Base-by-base conservation (phyloP, 1,139 yeast genomes). In the Saccharomyces hybrid region DNA sequence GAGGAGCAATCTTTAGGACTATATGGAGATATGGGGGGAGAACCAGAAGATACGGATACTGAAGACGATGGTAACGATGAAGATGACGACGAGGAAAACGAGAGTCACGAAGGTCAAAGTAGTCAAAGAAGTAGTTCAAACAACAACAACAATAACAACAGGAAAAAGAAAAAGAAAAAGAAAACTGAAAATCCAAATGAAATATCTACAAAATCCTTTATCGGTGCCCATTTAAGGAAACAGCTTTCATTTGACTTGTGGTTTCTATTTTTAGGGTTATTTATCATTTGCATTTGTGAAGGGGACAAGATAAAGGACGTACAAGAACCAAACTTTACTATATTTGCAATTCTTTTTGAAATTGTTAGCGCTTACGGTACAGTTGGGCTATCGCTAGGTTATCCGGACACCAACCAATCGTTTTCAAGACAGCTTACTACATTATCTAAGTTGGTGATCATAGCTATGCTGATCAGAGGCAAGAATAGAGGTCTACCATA, bases 401-500 rank as follows among this genome's bases (percentile, higher is more conserved):
- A 82, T 61, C 87, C 95, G 0, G 74, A 73, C 49, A 74, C 80
- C 6, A 74, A 80, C 59, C 76, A 89, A 4, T 88, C 97, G 2
- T 80, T 93, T 51, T 78, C 86, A 14, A 90, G 82, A 0, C 80
- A 85, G 65, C 88, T 93, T 64, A 78, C 81, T 29, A 78, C 80
- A 0, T 65, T 93, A 9, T 86, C 96, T 2, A 95, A 95, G 65
- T 75, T 93, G 51, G 88, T 91, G 2, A 83, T 93, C 48, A 84
- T 89, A 59, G 95, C 91, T 5, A 82, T 90, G 84, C 83, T 93
- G 85, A 80, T 93, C 52, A 82, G 99, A 73, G 98, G 99, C 9
- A 80, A 97, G 56, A 98, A 91, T 66, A 88, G 99, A 78, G 99
- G 99, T 46, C 76, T 93, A 57, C 99, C 99, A 0, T 90, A 93